These are phyloP conservation scores for Penicilliopsis zonata DNA, from an alignment of 495 filamentous ascomycete species.

Conservation along the genomic window DNA sequence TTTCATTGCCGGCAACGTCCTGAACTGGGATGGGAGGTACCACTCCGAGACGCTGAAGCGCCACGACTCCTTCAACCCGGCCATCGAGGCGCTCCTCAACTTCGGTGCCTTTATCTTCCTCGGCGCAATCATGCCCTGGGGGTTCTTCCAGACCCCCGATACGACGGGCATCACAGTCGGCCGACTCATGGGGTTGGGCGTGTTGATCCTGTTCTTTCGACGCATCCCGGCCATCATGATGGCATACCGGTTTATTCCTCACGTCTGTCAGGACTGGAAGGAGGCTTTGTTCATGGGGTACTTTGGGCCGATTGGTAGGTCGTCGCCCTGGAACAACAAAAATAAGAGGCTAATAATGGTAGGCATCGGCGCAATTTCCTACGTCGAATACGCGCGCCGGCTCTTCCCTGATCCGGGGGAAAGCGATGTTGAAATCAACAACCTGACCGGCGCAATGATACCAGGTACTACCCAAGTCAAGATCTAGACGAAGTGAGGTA, in stretches of 20 bases:
- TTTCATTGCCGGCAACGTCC: slow-evolving; percentile 23
- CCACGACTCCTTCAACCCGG: slow-evolving; percentile 27
- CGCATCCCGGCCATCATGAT: slow-evolving; percentile 25
- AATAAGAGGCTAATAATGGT: slow-evolving; percentile 2
- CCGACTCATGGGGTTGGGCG: slow-evolving; percentile 17
- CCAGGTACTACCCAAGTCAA: slow-evolving; percentile 28
- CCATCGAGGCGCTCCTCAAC: slow-evolving; percentile 25
- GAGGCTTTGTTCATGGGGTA: slow-evolving; percentile 30
- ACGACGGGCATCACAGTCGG: slow-evolving; percentile 17
- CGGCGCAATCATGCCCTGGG: slow-evolving; percentile 29
- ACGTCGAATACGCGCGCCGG: slow-evolving; percentile 40
- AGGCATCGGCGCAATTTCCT: slow-evolving; percentile 26
- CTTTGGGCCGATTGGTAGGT: slow-evolving; percentile 27
- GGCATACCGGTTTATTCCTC: slow-evolving; percentile 26
- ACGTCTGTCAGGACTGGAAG: slow-evolving; percentile 22
- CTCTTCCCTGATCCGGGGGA: slow-evolving; percentile 38
- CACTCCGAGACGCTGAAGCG: slow-evolving; percentile 19
- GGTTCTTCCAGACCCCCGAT: slow-evolving; percentile 16
- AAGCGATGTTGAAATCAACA: slow-evolving; percentile 40
- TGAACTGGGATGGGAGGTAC: slow-evolving; percentile 29
- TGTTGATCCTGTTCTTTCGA: slow-evolving; percentile 23
- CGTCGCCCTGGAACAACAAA: not conserved
- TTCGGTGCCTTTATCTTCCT: slow-evolving; percentile 32
- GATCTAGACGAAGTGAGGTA: too few relatives aligned
- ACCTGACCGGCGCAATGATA: slow-evolving; percentile 33